Conservation (phyloP, 1,284 basidiomycete genomes). For the Chalciporus piperatoides region DNA sequence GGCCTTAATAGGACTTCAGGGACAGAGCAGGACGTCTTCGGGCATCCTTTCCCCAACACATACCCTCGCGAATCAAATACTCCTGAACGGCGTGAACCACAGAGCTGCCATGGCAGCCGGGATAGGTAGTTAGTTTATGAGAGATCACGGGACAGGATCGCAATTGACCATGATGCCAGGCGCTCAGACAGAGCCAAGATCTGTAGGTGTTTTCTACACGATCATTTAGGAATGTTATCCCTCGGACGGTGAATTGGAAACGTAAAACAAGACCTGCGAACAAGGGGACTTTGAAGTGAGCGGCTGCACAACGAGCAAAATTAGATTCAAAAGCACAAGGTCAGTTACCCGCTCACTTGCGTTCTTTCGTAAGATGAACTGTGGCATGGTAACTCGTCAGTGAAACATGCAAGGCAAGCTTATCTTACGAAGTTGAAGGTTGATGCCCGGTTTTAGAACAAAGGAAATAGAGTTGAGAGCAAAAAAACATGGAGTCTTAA, state of each 20-base stretch:
- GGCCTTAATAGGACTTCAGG: not conserved
- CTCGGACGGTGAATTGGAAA: constrained; percentile 20
- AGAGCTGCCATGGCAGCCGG: constrained; percentile 1
- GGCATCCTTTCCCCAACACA: constrained; percentile 1
- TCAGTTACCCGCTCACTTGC: constrained; percentile 8
- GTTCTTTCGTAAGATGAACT: constrained; percentile 21
- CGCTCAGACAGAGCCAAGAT: constrained; percentile 22
- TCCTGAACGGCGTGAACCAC: constrained; percentile 8
- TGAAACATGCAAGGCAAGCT: constrained; percentile 3
- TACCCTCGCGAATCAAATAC: constrained; percentile 8
- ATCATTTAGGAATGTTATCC: constrained; percentile 6
- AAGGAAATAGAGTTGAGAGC: constrained; percentile 11
- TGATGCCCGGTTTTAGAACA: constrained; percentile 7
- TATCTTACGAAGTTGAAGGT: constrained; percentile 8
- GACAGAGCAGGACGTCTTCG: not conserved
- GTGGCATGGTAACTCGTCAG: constrained; percentile 1
- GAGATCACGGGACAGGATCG: constrained; percentile 9
- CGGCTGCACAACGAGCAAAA: not conserved
- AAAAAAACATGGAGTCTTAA: not conserved
- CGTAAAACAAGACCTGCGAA: constrained; percentile 4
- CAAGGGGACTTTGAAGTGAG: too few relatives aligned
- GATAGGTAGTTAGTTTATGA: constrained; percentile 14
- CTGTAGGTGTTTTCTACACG: constrained; percentile 13
- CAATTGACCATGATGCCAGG: constrained; percentile 13
- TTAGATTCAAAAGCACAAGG: not conserved